A percentile compares a stretch with the other conserved stretches of the same genome.
Evolutionary conservation across 768 basidiomycete species (phyloP).

Genomic region (Serendipita sp.): DNA sequence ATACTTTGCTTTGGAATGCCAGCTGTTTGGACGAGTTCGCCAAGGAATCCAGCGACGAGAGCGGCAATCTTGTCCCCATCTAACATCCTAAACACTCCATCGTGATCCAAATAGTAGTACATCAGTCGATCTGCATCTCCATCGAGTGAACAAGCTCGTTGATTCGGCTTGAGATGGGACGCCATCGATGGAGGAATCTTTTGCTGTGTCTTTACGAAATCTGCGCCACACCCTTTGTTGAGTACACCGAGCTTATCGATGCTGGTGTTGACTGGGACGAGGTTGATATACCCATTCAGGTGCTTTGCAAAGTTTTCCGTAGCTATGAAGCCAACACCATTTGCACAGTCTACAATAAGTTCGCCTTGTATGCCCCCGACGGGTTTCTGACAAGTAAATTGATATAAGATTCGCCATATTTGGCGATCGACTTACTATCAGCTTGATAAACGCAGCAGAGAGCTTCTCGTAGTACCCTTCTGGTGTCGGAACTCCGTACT

Average conservation of each 20-base stretch:
- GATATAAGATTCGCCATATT: background rate
- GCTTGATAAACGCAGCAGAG: constrained; percentile 62
- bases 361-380: background rate
- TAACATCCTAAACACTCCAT: constrained; percentile 68
- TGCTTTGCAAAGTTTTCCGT: constrained; percentile 42
- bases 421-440: constrained; percentile 45
- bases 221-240: constrained; percentile 83
- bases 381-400: background rate
- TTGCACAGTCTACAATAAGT: constrained; percentile 90
- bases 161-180: constrained; percentile 43
- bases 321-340: constrained; percentile 79
- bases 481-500: constrained; percentile 64
- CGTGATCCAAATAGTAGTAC: constrained; percentile 79
- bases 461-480: constrained; percentile 77
- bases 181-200: constrained; percentile 62
- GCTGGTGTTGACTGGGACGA: constrained; percentile 55
- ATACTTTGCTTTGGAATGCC: constrained; percentile 51
- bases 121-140: constrained; percentile 96
- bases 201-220: constrained; percentile 91
- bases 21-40: constrained; percentile 71
- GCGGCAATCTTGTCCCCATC: constrained; percentile 98
- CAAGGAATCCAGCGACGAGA: constrained; percentile 81
- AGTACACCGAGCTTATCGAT: constrained; percentile 50
- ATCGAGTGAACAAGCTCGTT: constrained; percentile 84
- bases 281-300: constrained; percentile 41